Evolutionary conservation across 306 rosid species (phyloP), one percentile per base, ranked within the genome.

Genomic region (Pyrus pyrifolia): DNA sequence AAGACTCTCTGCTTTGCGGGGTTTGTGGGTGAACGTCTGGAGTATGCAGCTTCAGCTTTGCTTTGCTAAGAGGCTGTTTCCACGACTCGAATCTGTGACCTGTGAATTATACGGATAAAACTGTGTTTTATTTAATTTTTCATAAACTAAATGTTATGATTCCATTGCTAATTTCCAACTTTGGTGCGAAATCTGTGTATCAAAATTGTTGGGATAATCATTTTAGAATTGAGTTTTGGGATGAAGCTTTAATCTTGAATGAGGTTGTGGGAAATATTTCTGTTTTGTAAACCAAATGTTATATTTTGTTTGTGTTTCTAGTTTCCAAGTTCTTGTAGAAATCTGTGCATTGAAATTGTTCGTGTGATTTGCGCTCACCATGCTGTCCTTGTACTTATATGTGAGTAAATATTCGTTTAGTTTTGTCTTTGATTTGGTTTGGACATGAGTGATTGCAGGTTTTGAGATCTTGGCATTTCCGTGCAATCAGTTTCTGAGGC

Each of bases 391-490:
- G n/a, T 53, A 51, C 65, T 57, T 44, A 38, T 59, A 53, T 8
- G 49, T 8, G 5, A 22, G 18, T 22, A 9, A 57, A 23, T 60
- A 7, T 65, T 68, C 4, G 23, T 42, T 31, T 46, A 9, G 11
- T 58, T 70, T 75, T 23, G 2, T 67, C n/a, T 58, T n/a, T 51
- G 53, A 78, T 25, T 72, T 79, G 67, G 44, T 31, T 65, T 65
- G 40, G 25, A 35, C 17, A 60, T 38, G 67, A 22, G 31, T 74
- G 80, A 21, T 75, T 73, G 77, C 67, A 95, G 99, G 96, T 68
- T 83, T 95, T 74, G 97, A 95, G 72, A 81, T 95, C 85, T 85
- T 95, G 90, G 99, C 97, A 55, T 95, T 95, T 86, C 99, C 99
- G 25, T 95, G 97, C 87, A 95, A 95, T 60, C 99, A 95, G 81